Base-by-base conservation (phyloP, 2,329 filamentous ascomycete species). In the Penicillium sp. region DNA sequence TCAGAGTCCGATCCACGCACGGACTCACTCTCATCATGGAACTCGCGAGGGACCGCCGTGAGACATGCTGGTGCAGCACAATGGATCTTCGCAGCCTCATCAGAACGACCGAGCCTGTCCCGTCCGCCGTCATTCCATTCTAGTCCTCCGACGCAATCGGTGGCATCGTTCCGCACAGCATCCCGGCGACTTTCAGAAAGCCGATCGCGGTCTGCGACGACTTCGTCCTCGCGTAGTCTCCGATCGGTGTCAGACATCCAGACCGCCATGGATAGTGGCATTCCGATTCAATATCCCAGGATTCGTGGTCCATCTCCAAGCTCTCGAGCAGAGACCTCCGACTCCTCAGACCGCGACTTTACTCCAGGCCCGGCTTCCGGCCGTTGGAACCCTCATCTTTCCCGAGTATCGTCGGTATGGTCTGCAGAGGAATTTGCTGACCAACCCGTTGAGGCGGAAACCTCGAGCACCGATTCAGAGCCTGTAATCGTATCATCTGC, bases 371-470 rank as follows among this genome's bases (percentile, higher is more conserved):
- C 66, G 22, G 67, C 70, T 20, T 68, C 69, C 14, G 66, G 71
- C 20, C 70, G 70, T 50, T 76, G 75, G 67, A 74, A 74, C 51
- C 73, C 74, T 46, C 73, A 75, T 43, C 65, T 80, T 23, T 79
- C 77, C 12, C 75, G 75, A 8, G 74, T 79, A 5, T 74, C 74
- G 2, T 79, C 78, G 18, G 72, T 74, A 53, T 73, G 69, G 68
- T 75, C 73, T 12, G 70, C 67, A 14, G 72, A 75, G 49, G 67
- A 67, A 53, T 55, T 68, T 52, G 53, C 65, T 18, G 66, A 68
- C 51, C 62, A 57, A 27, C 42, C 63, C n/a, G 59, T 65, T 6
- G 60, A 62, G 12, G 62, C 58, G 35, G 59, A 66, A 18, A 58
- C 40, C 22, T 56, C 57, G 23, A 58, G 63, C 18, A 42, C 43